Percentiles rank a stretch among this genome's conserved stretches.
Conservation (phyloP, 352 stramenopile genomes). For the Plasmopara viticola region DNA sequence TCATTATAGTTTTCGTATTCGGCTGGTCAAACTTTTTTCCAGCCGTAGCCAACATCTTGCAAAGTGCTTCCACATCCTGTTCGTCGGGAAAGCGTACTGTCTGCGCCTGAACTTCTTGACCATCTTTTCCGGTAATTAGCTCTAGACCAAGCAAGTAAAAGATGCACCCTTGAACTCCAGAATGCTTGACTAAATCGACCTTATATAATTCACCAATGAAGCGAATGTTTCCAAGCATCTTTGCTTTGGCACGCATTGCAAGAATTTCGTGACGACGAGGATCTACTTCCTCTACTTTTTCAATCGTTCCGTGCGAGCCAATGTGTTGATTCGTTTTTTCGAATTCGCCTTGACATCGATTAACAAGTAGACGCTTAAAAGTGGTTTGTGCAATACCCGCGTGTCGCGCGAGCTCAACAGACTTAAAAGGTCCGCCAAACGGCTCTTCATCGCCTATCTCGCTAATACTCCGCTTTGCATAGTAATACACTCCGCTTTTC, state of each 20-base stretch:
- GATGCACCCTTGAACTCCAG: slow-evolving; percentile 67
- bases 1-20: slow-evolving; percentile 73
- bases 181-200: slow-evolving; percentile 77
- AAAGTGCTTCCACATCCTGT: slow-evolving; percentile 79
- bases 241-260: slow-evolving; percentile 57
- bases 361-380: slow-evolving; percentile 75
- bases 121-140: slow-evolving; percentile 39
- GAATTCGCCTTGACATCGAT: slow-evolving; percentile 74
- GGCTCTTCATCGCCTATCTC: slow-evolving; percentile 60
- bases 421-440: slow-evolving; percentile 52
- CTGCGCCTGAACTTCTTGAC: slow-evolving; percentile 48
- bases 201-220: slow-evolving; percentile 88
- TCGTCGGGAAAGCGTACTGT: slow-evolving; percentile 75
- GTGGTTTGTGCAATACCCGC: slow-evolving; percentile 38
- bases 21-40: slow-evolving; percentile 86
- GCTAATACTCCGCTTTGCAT: slow-evolving; percentile 43
- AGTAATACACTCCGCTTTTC: slow-evolving; percentile 45
- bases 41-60: slow-evolving; percentile 77
- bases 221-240: slow-evolving; percentile 85
- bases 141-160: slow-evolving; percentile 79
- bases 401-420: slow-evolving; percentile 42
- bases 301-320: slow-evolving; percentile 20
- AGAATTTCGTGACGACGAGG: slow-evolving; percentile 47
- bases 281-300: slow-evolving; percentile 38
- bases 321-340: slow-evolving; percentile 66